Evolutionary conservation across 805 yeast genomes (phyloP), one percentile per base, ranked within the genome.

Genomic region (Zygosaccharomyces pseudorouxii): DNA sequence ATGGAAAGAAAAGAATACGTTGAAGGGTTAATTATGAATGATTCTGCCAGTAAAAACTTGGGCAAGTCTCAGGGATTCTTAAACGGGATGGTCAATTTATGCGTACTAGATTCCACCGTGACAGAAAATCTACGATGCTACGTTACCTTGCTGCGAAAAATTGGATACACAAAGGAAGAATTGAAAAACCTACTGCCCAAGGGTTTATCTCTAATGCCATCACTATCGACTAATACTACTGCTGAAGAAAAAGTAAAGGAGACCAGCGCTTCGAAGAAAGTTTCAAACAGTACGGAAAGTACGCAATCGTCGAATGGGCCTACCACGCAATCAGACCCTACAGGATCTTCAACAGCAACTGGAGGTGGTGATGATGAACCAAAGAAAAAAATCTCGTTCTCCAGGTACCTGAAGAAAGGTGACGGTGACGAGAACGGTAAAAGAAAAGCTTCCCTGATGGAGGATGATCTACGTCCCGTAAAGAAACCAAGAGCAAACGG

Each of bases 361-460:
- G 58, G 49, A 8, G 56, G 22, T 14, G 38, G 30, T 2, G 62
- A 59, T n/a, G 59, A 50, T 10, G 57, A 53, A n/a, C 55, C 57
- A 10, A 63, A 63, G 49, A 65, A 65, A 45, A 64, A 64, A 47
- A 63, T 65, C n/a, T 62, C 70, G 19, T 65, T 65, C 44, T 60
- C 67, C 0, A 64, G 58, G 42, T 65, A 65, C 45, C 39, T 64
- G 38, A 65, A 65, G 28, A 65, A 62, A 48, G 65, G 63, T 19
- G 63, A 56, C 28, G 31, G 40, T 6, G 54, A 53, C 41, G 59
- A 51, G 2, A 48, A 41, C 14, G 50, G 46, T 7, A 64, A 62
- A 44, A 57, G 65, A 40, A 31, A 40, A 8, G 12, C 38, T 3
- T 27, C 47, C 9, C 33, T 18, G 25, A 35, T 18, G 22, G 52